Percentiles rank a stretch among this genome's conserved stretches.
phyloP scores from a whole-genome alignment of 148 eudicot species.

The Beta vulgaris region DNA sequence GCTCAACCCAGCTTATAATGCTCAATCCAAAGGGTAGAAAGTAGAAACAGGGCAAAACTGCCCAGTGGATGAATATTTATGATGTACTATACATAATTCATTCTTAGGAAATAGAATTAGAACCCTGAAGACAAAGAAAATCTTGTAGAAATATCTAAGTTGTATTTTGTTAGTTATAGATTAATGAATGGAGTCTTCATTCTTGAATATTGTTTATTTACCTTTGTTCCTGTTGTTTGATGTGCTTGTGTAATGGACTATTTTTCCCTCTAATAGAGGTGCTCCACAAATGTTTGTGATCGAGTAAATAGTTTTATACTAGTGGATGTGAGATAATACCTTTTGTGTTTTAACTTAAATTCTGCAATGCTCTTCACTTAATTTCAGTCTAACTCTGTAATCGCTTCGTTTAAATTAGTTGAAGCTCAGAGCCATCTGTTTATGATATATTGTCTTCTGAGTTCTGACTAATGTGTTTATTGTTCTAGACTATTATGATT shows the following conservation, averaged over 20 bases:
- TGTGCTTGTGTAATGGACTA: too few relatives aligned
- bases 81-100: too few relatives aligned
- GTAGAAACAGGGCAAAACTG: too few relatives aligned
- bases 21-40: too few relatives aligned
- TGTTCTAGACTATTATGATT: slow-evolving; percentile 48
- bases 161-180: background rate
- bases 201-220: background rate
- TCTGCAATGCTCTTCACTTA: background rate
- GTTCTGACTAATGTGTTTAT: slow-evolving; percentile 7
- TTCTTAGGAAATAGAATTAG: too few relatives aligned
- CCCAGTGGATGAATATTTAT: too few relatives aligned
- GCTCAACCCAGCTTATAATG: too few relatives aligned
- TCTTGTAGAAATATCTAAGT: background rate
- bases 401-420: background rate
- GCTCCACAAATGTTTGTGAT: too few relatives aligned
- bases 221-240: background rate
- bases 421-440: background rate
- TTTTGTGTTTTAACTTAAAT: background rate
- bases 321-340: background rate
- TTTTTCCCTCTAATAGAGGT: too few relatives aligned
- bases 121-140: background rate
- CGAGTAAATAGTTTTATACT: too few relatives aligned
- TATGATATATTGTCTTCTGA: background rate
- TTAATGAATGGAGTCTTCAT: background rate
- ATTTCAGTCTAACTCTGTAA: background rate